phyloP scores from a whole-genome alignment of 2,329 filamentous ascomycete genomes.

The Didymella sp. region DNA sequence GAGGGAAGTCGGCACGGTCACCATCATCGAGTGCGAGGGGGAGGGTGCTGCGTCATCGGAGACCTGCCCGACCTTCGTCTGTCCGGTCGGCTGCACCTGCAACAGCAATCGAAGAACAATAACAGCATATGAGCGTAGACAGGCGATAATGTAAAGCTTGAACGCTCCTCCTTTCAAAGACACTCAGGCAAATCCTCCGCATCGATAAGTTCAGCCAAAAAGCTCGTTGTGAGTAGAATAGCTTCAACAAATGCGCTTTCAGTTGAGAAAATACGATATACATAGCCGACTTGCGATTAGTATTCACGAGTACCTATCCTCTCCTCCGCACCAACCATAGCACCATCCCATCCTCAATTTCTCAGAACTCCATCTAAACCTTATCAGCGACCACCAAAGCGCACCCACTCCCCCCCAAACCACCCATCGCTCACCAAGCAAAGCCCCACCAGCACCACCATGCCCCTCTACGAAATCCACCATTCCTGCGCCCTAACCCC shows the following conservation, averaged over 20 bases:
- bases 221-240: not conserved
- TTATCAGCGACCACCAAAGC: too few relatives aligned
- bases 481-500: slow-evolving; percentile 44
- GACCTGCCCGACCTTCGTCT: not conserved
- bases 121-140: not conserved
- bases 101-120: not conserved
- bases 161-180: too few relatives aligned
- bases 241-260: not conserved
- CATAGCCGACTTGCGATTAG: not conserved
- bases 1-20: not conserved
- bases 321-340: not conserved
- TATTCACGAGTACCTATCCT: not conserved
- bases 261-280: not conserved
- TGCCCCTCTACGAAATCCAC: slow-evolving; percentile 56
- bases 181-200: too few relatives aligned
- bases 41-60: slow-evolving; percentile 5
- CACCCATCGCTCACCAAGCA: too few relatives aligned
- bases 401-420: not conserved
- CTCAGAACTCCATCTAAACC: too few relatives aligned
- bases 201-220: too few relatives aligned
- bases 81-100: not conserved
- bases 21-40: not conserved
- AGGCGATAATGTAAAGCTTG: not conserved
- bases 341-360: not conserved
- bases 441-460: too few relatives aligned